Evolutionary conservation across 192 early-diverging fungal species (phyloP), one percentile per base, ranked within the genome.

Genomic region (Mortierella hygrophila): DNA sequence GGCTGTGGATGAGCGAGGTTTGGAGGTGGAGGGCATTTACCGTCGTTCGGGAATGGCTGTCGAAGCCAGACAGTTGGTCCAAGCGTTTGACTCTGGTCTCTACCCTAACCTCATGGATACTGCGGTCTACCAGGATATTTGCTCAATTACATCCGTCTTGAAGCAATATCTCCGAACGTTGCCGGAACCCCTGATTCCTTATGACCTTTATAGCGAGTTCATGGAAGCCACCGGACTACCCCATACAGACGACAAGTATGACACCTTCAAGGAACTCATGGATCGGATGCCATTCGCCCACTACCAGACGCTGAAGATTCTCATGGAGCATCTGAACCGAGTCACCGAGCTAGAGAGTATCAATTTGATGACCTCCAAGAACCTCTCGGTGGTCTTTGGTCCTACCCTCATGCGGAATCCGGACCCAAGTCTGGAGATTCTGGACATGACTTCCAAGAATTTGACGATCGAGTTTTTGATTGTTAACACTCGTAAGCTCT

Each of bases 281-380:
- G 82, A 78, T 2, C 89, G 92, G 54, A 89, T 96, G 88, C 96
- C 95, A 1, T 65, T 68, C 72, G 90, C 89, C 15, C 92, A 96
- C 55, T 91, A 93, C 77, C 75, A 84, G 63, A 96, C 96, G 13
- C 85, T 94, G 38, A 90, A 89, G 74, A 88, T 89, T 42, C 77
- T 96, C 75, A 90, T 95, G 75, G 74, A 78, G 54, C 96, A 96
- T 78, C 82, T 95, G 74, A 87, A 93, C 78, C 82, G 93, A 23
- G 94, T 99, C 13, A 88, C 91, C 6, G 70, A 92, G 44, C 76
- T 90, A 37, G 89, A 91, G 46, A 79, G 82, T 46, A 87, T 91
- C 37, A 99, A 99, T 88, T 92, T 96, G 74, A 99, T 99, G 98
- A 94, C 92, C 6, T 87, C 96, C 54, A 96, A 97, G 85, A 99